Conservation (phyloP, 2,329 filamentous ascomycete species). For the Phymatotrichopsis omnivora region DNA sequence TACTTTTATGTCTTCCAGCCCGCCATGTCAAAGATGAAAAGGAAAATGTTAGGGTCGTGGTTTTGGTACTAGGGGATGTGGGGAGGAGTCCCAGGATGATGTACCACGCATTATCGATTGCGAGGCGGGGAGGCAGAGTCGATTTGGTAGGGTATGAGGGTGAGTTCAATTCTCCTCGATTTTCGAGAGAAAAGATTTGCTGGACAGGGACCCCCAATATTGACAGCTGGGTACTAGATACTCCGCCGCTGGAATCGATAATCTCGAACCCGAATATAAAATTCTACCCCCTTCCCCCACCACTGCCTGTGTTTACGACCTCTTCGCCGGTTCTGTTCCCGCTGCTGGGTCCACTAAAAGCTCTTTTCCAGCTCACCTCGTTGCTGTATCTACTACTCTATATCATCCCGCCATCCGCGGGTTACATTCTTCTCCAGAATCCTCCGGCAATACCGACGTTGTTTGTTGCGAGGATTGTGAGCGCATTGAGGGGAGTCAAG, state of each 20-base stretch:
- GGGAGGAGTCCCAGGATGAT: slow-evolving; percentile 96
- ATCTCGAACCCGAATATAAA: slow-evolving; percentile 56
- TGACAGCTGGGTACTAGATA: slow-evolving; percentile 44
- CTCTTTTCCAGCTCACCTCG: slow-evolving; percentile 66
- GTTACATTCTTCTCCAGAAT: slow-evolving; percentile 49
- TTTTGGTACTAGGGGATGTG: slow-evolving; percentile 90
- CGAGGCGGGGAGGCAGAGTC: slow-evolving; percentile 67
- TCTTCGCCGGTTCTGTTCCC: slow-evolving; percentile 66
- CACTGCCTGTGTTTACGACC: slow-evolving; percentile 56
- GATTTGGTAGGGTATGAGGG: slow-evolving; percentile 82
- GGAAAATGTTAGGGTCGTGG: slow-evolving; percentile 33
- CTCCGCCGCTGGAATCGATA: slow-evolving; percentile 69
- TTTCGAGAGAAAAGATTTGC: neutral
- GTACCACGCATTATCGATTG: slow-evolving; percentile 90
- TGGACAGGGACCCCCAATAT: neutral
- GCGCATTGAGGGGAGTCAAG: slow-evolving; percentile 65
- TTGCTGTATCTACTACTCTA: slow-evolving; percentile 67
- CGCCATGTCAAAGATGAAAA: slow-evolving; percentile 18
- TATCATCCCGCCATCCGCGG: slow-evolving; percentile 48
- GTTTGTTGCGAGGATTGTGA: slow-evolving; percentile 60
- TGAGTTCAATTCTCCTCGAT: slow-evolving; percentile 35
- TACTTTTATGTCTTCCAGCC: slow-evolving; percentile 22
- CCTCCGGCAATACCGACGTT: slow-evolving; percentile 91
- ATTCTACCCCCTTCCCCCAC: slow-evolving; percentile 58
- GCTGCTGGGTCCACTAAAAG: slow-evolving; percentile 70